phyloP scores from a whole-genome alignment of 2,329 filamentous ascomycete genomes.

The Paraphaeosphaeria minitans region DNA sequence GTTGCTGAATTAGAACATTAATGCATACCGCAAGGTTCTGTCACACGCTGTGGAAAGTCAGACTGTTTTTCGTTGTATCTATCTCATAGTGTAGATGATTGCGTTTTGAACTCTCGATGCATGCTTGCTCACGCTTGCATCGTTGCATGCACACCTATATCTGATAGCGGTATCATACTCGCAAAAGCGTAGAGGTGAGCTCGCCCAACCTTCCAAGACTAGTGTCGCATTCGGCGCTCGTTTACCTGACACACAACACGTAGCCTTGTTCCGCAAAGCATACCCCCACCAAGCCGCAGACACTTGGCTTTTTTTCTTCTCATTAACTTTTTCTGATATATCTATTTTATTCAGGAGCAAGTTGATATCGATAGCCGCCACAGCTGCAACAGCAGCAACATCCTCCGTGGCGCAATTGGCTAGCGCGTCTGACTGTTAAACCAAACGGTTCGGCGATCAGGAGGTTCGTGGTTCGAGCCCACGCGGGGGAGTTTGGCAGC shows the following conservation, averaged over 20 bases:
- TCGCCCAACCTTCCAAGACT: not conserved
- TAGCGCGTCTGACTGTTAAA: slow-evolving; percentile 66
- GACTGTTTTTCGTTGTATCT: not conserved
- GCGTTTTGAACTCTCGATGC: not conserved
- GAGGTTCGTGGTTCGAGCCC: slow-evolving; percentile 22
- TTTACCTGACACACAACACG: not conserved
- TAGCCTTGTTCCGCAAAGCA: too few species aligned
- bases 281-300: not conserved
- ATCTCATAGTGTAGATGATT: not conserved
- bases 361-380: not conserved
- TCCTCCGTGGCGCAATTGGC: slow-evolving; percentile 55
- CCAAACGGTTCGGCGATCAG: slow-evolving; percentile 7
- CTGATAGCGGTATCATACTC: too few species aligned
- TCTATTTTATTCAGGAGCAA: not conserved
- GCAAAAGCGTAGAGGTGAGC: too few species aligned
- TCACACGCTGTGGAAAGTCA: not conserved
- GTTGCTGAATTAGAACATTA: not conserved
- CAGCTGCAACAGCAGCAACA: slow-evolving; percentile 5
- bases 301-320: not conserved
- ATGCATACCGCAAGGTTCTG: not conserved
- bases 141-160: not conserved
- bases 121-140: not conserved
- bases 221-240: not conserved
- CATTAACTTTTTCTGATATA: not conserved
- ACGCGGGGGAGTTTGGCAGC: slow-evolving; percentile 15